Base-by-base conservation (phyloP, 2,329 filamentous ascomycete genomes). In the Neophaeococcomyces aloes region DNA sequence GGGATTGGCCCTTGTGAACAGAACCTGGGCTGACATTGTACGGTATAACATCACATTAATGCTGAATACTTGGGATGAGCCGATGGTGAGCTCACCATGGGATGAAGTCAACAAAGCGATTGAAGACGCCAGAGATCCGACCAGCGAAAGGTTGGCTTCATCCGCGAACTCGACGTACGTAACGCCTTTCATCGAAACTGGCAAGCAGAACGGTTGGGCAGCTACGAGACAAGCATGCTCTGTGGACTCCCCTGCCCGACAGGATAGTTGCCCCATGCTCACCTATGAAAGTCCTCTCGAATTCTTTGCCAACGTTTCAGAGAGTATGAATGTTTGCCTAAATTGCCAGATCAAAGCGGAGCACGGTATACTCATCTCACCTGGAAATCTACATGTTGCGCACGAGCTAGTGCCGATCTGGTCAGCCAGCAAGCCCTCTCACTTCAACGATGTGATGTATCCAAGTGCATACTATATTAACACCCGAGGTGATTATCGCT, bases 381-480 rank as follows among this genome's bases (percentile, higher is more conserved):
- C 44, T 7, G 33, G 38, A 15, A 38, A n/a, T 27, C 18, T 43
- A 3, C 3, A 7, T 5, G 4, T 46, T 4, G 15, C 39, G 10
- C 86, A 93, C 55, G 86, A 94, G 54, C 74, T 96, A 8, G 83
- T 94, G 47, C 89, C 89, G 6, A 77, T 96, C 51, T 96, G 96
- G 64, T 94, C 87, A 0, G 86, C 94, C 60, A 91, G 84, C 59
- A 95, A 95, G 61, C 81, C 94, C 50, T 93, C 85, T 2, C 86
- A 81, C 13, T 95, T 86, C 62, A 79, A 83, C 46, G 89, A 96
- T 60, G 88, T 96, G 23, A 61, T 94, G n/a, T 95, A 94, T 58
- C 89, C 89, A 0, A 91, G 86, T 21, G 88, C 88, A 0, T 96
- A 89, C 89, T 95, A 96, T 65, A 95, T 86, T 86, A 78, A 76